Evolutionary conservation across 352 stramenopile genomes (phyloP).

Genomic region (Globisporangium alternatum): DNA sequence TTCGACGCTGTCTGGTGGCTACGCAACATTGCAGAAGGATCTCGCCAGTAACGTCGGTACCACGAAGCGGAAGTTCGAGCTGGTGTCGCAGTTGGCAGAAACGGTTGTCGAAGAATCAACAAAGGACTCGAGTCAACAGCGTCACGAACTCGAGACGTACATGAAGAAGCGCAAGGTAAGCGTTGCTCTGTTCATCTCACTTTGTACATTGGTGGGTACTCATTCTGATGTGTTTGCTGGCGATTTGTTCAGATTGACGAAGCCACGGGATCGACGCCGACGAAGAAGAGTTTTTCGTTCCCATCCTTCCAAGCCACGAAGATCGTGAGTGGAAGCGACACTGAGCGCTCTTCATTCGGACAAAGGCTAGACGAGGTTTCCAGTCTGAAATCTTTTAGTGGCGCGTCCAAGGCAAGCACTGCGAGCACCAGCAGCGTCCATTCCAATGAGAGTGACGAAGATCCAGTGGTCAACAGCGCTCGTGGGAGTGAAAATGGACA

Average conservation of each 20-base stretch:
- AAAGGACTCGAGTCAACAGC: conserved; percentile 27
- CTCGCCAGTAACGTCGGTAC: conserved; percentile 26
- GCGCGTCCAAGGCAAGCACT: conserved; percentile 16
- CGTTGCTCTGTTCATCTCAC: background rate
- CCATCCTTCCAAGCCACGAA: conserved; percentile 43
- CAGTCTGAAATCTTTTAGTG: conserved; percentile 4
- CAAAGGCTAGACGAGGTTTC: conserved; percentile 2
- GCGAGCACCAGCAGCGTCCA: conserved; percentile 19
- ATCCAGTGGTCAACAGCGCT: background rate
- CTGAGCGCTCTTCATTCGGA: background rate
- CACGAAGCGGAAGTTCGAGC: conserved; percentile 32
- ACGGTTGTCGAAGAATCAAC: conserved; percentile 27
- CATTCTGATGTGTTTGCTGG: background rate
- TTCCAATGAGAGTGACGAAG: conserved; percentile 17
- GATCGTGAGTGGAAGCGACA: conserved; percentile 3
- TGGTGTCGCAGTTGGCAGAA: conserved; percentile 22
- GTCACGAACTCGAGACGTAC: conserved; percentile 37
- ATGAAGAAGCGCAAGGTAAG: conserved; percentile 53
- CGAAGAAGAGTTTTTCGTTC: conserved; percentile 38
- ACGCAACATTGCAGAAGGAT: conserved; percentile 26
- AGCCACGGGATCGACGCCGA: conserved; percentile 38
- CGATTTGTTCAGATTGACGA: conserved; percentile 25
- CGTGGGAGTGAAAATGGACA: background rate
- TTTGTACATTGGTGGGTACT: background rate
- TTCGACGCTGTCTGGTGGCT: conserved; percentile 23